Base-by-base conservation (phyloP, 495 filamentous ascomycete species). In the Echria macrotheca region DNA sequence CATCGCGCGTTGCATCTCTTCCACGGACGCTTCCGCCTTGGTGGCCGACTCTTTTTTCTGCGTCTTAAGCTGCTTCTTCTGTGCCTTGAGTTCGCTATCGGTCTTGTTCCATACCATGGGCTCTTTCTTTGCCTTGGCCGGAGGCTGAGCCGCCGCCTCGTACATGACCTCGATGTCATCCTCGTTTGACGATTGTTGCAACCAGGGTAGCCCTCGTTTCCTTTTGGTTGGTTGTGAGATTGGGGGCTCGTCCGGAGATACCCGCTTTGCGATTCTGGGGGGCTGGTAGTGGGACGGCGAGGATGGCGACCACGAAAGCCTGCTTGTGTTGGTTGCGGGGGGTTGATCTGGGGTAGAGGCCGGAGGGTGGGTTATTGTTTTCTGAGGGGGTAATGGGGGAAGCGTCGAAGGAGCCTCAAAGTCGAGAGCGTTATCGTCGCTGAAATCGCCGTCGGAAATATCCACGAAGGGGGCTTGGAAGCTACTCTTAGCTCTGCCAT, bases 11-110 rank as follows among this genome's bases (percentile, higher is more conserved):
- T 57, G 59, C 29, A 64, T 57, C 40, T 69, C 65, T 18, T 66
- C 64, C 11, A 45, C 24, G 2, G 65, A 48, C 4, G 54, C 29
- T 17, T 63, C 59, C 44, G 53, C 45, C 26, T 64, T 63, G 26
- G 63, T 39, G 22, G 24, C 69, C 53, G 63, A 65, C 21, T 72
- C 71, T 48, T 73, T 80, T 18, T 64, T 55, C 31, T 73, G 67
- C 41, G 74, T 80, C 67, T 88, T 85, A 31, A 91, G 71, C 55
- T 82, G 78, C 61, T 84, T 89, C 62, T 89, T 86, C 47, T 86
- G 82, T 40, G 89, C 87, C 57, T 91, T 91, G 29, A 95, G 67
- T 2, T 86, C 84, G 54, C 85, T 91, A 4, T 79, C 84, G 8
- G 84, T 88, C 28, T 83, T 83, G 56, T 95, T 85, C 93, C 93